Percentiles rank a stretch among this genome's conserved stretches.
Conservation (phyloP, 192 early-diverging fungal species). For the Podochytrium sp. region DNA sequence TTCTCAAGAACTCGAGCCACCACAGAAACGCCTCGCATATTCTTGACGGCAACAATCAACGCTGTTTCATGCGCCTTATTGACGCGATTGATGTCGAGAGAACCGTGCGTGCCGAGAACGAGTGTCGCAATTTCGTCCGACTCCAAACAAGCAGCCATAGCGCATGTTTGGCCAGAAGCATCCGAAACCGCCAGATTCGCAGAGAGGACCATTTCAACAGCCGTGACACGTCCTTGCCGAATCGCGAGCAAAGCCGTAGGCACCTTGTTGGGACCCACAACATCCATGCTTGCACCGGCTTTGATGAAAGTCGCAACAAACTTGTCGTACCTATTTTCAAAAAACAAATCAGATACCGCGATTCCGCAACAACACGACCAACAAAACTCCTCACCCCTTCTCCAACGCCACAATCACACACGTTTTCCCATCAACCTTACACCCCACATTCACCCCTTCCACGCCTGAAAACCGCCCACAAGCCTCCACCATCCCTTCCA, state of each 20-base stretch:
- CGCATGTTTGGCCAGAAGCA: not conserved
- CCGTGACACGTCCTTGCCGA: not conserved
- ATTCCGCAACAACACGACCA: not conserved
- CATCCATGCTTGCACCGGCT: constrained; percentile 2
- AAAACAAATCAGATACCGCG: not conserved
- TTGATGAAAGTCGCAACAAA: constrained; percentile 7
- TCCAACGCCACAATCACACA: constrained; percentile 17
- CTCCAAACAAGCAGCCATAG: constrained; percentile 4
- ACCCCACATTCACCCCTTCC: constrained; percentile 11
- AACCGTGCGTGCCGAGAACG: not conserved
- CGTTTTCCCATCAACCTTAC: not conserved
- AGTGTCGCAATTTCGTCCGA: constrained; percentile 14
- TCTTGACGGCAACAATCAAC: constrained; percentile 34
- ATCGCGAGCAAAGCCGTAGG: constrained; percentile 14
- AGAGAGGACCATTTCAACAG: not conserved
- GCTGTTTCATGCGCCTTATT: constrained; percentile 32
- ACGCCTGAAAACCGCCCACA: not conserved
- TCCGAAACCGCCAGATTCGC: constrained; percentile 16
- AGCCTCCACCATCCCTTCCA: not conserved
- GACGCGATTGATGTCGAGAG: constrained; percentile 18
- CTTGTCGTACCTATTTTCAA: constrained; percentile 1
- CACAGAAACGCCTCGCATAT: not conserved
- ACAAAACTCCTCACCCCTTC: constrained; percentile 21
- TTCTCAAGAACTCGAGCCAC: constrained; percentile 25
- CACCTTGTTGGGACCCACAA: constrained; percentile 6